A percentile compares a stretch with the other conserved stretches of the same genome.
phyloP scores from a whole-genome alignment of 2,329 filamentous ascomycete species.

The Boeremia lycopersici region DNA sequence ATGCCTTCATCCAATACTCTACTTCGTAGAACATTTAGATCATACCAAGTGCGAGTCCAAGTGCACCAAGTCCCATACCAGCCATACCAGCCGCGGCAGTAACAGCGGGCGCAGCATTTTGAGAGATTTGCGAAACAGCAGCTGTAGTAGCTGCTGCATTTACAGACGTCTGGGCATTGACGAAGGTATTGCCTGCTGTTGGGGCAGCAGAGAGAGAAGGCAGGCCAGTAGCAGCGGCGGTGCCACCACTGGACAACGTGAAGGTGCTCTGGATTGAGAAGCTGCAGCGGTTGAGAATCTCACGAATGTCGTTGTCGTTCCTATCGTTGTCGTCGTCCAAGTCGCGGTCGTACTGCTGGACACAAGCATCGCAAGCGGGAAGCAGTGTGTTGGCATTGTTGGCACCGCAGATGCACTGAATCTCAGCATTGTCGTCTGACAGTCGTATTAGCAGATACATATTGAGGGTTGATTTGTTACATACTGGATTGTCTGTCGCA shows the following conservation, averaged over 20 bases:
- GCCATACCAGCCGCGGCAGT: conserved; percentile 28
- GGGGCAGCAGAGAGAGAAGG: conserved; percentile 5
- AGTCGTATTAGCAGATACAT: background rate
- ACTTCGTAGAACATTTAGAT: conserved; percentile 8
- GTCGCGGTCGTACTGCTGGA: conserved; percentile 32
- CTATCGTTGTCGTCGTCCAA: conserved; percentile 16
- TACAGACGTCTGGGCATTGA: background rate
- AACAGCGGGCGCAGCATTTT: conserved; percentile 19
- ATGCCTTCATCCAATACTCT: background rate
- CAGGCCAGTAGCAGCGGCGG: conserved; percentile 9
- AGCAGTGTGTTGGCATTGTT: conserved; percentile 30
- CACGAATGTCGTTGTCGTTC: conserved; percentile 36
- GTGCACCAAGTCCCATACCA: conserved; percentile 27
- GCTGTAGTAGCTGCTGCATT: conserved; percentile 1
- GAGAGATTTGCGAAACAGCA: background rate
- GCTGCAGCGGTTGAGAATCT: conserved; percentile 38
- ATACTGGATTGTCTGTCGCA: conserved; percentile 36
- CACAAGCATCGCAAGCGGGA: conserved; percentile 40
- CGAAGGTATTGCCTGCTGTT: background rate
- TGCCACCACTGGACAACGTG: conserved; percentile 24
- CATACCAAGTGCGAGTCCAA: conserved; percentile 28
- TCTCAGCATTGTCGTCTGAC: conserved; percentile 29
- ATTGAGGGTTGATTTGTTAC: background rate
- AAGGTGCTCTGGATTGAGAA: conserved; percentile 33
- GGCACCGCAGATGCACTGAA: conserved; percentile 40